These are phyloP conservation scores for Trametes gibbosa DNA, from an alignment of 768 basidiomycete species.

Conservation along the genomic window DNA sequence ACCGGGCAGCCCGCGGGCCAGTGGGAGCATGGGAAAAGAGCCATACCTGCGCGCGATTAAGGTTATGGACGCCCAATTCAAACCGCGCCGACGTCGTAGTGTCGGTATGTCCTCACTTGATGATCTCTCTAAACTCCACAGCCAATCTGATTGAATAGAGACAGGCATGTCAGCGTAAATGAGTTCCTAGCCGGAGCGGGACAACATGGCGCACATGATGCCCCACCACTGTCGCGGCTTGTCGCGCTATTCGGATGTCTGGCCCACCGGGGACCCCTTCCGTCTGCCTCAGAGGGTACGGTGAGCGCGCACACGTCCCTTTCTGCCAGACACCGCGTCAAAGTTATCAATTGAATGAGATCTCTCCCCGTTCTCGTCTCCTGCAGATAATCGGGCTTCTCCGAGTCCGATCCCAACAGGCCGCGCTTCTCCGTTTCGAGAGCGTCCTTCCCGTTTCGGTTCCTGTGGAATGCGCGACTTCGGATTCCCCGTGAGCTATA, in stretches of 20 bases:
- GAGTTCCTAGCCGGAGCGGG: background rate
- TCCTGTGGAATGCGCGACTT: constrained; percentile 22
- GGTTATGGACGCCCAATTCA: constrained; percentile 17
- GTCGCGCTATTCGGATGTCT: constrained; percentile 4
- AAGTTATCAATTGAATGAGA: constrained; percentile 16
- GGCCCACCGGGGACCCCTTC: background rate
- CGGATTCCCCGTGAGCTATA: constrained; percentile 23
- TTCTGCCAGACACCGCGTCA: constrained; percentile 15
- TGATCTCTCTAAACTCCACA: constrained; percentile 3
- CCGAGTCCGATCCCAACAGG: constrained; percentile 9
- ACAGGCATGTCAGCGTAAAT: constrained; percentile 2
- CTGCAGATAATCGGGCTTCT: constrained; percentile 14
- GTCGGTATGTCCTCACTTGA: constrained; percentile 14
- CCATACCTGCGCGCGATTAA: constrained; percentile 8
- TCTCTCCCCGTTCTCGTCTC: constrained; percentile 17
- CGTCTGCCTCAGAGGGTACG: background rate
- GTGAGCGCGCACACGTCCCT: constrained; percentile 5
- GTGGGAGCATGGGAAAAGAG: constrained; percentile 20
- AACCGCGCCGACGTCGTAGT: constrained; percentile 7
- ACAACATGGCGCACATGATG: constrained; percentile 4
- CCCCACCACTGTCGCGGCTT: background rate
- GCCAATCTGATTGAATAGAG: constrained; percentile 18
- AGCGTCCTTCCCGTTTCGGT: constrained; percentile 20
- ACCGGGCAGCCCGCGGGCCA: constrained; percentile 14
- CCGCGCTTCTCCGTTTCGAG: constrained; percentile 17